Percentiles rank a stretch among this genome's conserved stretches.
phyloP scores from a whole-genome alignment of 2,329 filamentous ascomycete genomes.

The Aspergillus nomiae region DNA sequence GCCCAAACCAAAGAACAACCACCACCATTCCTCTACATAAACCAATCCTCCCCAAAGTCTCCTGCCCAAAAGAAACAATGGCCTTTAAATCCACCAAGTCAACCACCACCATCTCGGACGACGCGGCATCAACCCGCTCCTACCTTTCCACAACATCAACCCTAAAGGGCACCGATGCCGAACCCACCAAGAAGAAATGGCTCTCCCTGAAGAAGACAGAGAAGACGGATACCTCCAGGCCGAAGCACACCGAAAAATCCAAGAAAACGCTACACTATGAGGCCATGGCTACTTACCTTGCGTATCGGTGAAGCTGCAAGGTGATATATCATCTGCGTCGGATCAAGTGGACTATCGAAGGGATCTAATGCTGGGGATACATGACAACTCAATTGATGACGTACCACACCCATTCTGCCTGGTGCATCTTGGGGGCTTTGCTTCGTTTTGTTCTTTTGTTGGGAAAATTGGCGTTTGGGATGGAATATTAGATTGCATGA shows the following conservation, averaged over 20 bases:
- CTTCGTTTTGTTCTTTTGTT: neutral
- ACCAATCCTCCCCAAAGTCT: neutral
- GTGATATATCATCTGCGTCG: neutral
- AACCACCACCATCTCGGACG: slow-evolving; percentile 12
- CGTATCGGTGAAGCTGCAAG: slow-evolving; percentile 20
- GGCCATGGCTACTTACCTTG: slow-evolving; percentile 26
- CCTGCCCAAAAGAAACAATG: neutral
- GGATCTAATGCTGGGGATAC: neutral
- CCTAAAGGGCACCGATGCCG: slow-evolving; percentile 21
- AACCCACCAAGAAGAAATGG: slow-evolving; percentile 9
- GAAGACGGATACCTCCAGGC: neutral
- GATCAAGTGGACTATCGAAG: neutral
- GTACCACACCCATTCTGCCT: neutral
- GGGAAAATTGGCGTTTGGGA: neutral
- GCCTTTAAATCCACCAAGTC: slow-evolving; percentile 6
- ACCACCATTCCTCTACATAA: slow-evolving; percentile 3
- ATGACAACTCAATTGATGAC: neutral
- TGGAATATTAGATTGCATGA: neutral
- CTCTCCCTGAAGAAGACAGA: slow-evolving; percentile 3
- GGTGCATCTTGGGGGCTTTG: neutral
- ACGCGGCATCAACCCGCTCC: slow-evolving; percentile 25
- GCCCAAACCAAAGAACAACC: neutral
- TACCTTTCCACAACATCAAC: slow-evolving; percentile 28
- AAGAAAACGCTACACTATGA: slow-evolving; percentile 22
- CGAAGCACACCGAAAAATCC: neutral